These are phyloP conservation scores for Aspergillus novofumigatus DNA, from an alignment of 2,329 filamentous ascomycete species.

Conservation along the genomic window DNA sequence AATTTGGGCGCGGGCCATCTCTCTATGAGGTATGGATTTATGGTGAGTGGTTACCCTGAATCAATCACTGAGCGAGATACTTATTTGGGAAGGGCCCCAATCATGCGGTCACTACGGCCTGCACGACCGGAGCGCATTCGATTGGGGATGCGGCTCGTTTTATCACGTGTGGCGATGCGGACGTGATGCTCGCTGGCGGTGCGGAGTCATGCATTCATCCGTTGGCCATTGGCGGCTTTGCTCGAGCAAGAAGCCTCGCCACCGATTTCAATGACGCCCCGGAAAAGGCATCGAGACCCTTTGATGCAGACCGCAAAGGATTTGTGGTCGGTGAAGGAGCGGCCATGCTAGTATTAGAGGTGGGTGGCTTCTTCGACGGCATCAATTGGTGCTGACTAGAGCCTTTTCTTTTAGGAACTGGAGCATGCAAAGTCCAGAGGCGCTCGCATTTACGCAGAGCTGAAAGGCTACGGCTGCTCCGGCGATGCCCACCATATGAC, in stretches of 20 bases:
- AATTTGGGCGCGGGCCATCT: conserved; percentile 94
- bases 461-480: conserved; percentile 84
- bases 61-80: neutral
- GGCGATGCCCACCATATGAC: conserved; percentile 94
- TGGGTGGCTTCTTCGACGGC: conserved; percentile 20
- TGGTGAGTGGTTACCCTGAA: conserved; percentile 33
- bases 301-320: conserved; percentile 72
- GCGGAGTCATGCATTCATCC: conserved; percentile 95
- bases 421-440: conserved; percentile 78
- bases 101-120: conserved; percentile 88
- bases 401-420: conserved; percentile 54
- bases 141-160: conserved; percentile 92
- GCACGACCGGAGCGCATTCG: conserved; percentile 91
- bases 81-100: conserved; percentile 66
- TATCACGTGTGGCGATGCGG: conserved; percentile 83
- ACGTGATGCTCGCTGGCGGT: conserved; percentile 95
- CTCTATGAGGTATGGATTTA: conserved; percentile 85
- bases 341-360: conserved; percentile 79
- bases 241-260: conserved; percentile 77
- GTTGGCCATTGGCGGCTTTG: conserved; percentile 86
- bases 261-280: conserved; percentile 75
- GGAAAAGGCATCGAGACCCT: conserved; percentile 71
- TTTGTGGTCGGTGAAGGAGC: conserved; percentile 95
- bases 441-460: conserved; percentile 80
- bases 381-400: neutral